These are phyloP conservation scores for Stachybotrys chlorohalonatus DNA, from an alignment of 2,329 filamentous ascomycete genomes.

Conservation along the genomic window DNA sequence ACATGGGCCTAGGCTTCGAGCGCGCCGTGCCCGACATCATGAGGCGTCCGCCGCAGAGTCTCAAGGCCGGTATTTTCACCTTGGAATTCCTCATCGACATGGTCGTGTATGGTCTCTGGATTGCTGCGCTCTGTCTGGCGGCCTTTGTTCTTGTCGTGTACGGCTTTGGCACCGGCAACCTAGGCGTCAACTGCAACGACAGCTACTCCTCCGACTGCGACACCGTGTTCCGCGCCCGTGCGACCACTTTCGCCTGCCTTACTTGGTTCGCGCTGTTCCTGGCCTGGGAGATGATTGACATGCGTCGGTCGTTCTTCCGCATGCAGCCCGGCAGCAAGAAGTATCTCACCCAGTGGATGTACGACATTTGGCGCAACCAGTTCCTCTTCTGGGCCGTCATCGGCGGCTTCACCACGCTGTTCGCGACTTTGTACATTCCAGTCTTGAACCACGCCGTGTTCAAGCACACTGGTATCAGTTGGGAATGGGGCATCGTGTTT, in stretches of 20 bases:
- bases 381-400: constrained; percentile 60
- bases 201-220: constrained; percentile 45
- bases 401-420: constrained; percentile 37
- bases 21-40: constrained; percentile 61
- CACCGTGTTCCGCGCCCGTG: constrained; percentile 60
- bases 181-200: constrained; percentile 54
- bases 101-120: constrained; percentile 60
- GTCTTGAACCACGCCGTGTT: constrained; percentile 50
- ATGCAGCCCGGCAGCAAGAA: constrained; percentile 56
- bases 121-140: constrained; percentile 53
- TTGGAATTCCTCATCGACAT: constrained; percentile 58
- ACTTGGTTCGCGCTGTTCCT: constrained; percentile 72
- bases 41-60: constrained; percentile 54
- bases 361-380: constrained; percentile 62
- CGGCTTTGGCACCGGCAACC: constrained; percentile 50
- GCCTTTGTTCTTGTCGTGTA: constrained; percentile 58
- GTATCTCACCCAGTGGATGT: constrained; percentile 57
- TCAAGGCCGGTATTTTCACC: constrained; percentile 56
- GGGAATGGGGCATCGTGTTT: constrained; percentile 56
- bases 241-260: constrained; percentile 64
- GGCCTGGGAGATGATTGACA: constrained; percentile 70
- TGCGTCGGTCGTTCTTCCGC: constrained; percentile 65
- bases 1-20: constrained; percentile 72
- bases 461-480: constrained; percentile 50
- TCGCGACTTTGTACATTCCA: constrained; percentile 48